These are phyloP conservation scores for Metarhizium robertsii DNA, from an alignment of 2,329 filamentous ascomycete species.

Conservation along the genomic window DNA sequence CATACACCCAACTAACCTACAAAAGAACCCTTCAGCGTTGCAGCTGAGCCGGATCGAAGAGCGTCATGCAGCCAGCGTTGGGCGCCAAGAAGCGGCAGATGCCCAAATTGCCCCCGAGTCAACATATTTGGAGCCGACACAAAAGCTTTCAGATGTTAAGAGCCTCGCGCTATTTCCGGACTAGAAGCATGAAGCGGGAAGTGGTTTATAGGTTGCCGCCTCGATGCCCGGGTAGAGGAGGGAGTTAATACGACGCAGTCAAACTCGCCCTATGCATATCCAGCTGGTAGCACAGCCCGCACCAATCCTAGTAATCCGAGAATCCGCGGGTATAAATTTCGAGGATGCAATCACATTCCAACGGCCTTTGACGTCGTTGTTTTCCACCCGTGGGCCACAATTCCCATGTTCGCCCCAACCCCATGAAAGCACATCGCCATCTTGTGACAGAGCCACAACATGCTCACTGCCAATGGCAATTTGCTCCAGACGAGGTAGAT, in stretches of 20 bases:
- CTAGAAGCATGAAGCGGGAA: slow-evolving; percentile 8
- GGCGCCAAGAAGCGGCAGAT: slow-evolving; percentile 11
- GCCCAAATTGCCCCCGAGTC: slow-evolving; percentile 17
- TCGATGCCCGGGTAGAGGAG: not conserved
- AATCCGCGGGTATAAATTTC: slow-evolving; percentile 40
- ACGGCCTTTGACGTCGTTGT: slow-evolving; percentile 58
- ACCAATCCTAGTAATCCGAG: slow-evolving; percentile 52
- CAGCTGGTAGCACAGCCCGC: slow-evolving; percentile 91
- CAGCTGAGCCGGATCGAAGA: slow-evolving; percentile 31
- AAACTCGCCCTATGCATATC: slow-evolving; percentile 40
- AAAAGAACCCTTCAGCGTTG: slow-evolving; percentile 33
- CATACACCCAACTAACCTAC: slow-evolving; percentile 17
- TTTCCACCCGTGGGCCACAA: slow-evolving; percentile 61
- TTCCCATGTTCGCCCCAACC: slow-evolving; percentile 98
- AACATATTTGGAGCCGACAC: slow-evolving; percentile 56
- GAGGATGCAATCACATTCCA: slow-evolving; percentile 59
- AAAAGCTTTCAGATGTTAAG: slow-evolving; percentile 60
- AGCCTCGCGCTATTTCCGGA: slow-evolving; percentile 34
- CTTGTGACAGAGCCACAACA: slow-evolving; percentile 58
- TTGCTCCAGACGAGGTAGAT: slow-evolving; percentile 46
- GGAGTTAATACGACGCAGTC: not conserved
- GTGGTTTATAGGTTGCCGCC: not conserved
- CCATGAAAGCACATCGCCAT: slow-evolving; percentile 68
- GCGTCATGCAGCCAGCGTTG: slow-evolving; percentile 10
- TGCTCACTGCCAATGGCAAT: slow-evolving; percentile 91